phyloP scores from a whole-genome alignment of 2,329 filamentous ascomycete genomes.

The Thielaviopsis punctulata region DNA sequence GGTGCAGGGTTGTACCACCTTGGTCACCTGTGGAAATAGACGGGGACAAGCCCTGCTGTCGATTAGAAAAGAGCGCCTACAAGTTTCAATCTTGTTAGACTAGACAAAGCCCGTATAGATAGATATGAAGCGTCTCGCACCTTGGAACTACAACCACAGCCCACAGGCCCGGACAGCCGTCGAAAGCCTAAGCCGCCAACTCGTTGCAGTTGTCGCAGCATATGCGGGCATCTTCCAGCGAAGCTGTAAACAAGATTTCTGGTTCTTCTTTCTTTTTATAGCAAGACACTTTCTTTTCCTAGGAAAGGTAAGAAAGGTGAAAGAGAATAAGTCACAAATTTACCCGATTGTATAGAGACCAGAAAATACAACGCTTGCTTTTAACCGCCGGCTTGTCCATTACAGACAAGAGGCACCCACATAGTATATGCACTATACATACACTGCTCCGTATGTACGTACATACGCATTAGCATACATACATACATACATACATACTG shows the following conservation, averaged over 20 bases:
- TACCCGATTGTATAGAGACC: no score
- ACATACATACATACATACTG: no score
- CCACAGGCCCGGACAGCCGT: not conserved
- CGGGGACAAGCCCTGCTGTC: not conserved
- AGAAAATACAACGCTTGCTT: not conserved
- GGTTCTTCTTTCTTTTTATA: no score
- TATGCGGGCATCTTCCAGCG: conserved; percentile 7
- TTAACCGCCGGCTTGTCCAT: not conserved
- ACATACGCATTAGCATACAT: no score
- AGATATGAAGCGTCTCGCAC: not conserved
- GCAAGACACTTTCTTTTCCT: no score
- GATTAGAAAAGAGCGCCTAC: not conserved
- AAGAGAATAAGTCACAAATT: no score
- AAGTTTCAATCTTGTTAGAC: not conserved
- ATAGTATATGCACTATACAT: no score
- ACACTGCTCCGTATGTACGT: no score
- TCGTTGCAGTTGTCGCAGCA: conserved; percentile 6
- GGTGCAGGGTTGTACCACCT: not conserved
- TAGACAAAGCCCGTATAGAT: not conserved
- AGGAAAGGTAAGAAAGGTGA: not conserved
- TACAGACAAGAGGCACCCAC: no score
- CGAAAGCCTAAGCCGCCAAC: conserved; percentile 5
- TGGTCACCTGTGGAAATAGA: not conserved
- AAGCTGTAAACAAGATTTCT: conserved; percentile 2
- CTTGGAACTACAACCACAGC: not conserved